A percentile compares a stretch with the other conserved stretches of the same genome.
Conservation (phyloP, 352 stramenopile species). For the Globisporangium cederbergense region DNA sequence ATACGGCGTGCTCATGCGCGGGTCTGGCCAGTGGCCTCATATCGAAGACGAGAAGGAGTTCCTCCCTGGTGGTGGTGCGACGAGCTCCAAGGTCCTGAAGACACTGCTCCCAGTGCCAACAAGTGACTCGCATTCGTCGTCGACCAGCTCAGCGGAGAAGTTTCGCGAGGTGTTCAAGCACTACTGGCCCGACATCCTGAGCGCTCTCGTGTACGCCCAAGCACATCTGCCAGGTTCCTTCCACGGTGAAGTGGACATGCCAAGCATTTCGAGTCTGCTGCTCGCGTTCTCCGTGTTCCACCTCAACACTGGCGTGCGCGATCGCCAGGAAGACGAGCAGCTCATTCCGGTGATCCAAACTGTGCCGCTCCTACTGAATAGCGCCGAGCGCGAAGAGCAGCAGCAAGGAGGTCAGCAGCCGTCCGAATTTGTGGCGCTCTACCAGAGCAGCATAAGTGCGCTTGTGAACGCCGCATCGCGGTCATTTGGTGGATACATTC, state of each 20-base stretch:
- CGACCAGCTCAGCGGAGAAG: slow-evolving; percentile 18
- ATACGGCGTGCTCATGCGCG: slow-evolving; percentile 48
- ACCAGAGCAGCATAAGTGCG: slow-evolving; percentile 26
- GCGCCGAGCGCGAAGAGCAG: neutral
- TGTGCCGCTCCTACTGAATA: slow-evolving; percentile 33
- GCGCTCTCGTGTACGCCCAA: slow-evolving; percentile 35
- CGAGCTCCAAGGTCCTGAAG: slow-evolving; percentile 21
- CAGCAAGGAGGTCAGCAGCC: neutral
- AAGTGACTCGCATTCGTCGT: slow-evolving; percentile 3
- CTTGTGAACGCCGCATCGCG: slow-evolving; percentile 38
- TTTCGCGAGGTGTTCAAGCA: slow-evolving; percentile 41
- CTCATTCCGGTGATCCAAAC: slow-evolving; percentile 34
- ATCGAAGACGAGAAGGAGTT: slow-evolving; percentile 10
- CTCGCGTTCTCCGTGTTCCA: slow-evolving; percentile 43
- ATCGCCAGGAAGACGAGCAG: slow-evolving; percentile 34
- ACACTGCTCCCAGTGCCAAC: slow-evolving; percentile 26
- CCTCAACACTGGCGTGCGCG: slow-evolving; percentile 36
- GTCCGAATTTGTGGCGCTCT: slow-evolving; percentile 13
- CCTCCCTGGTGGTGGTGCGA: slow-evolving; percentile 8
- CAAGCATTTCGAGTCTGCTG: slow-evolving; percentile 23
- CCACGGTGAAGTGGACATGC: neutral
- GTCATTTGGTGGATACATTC: slow-evolving; percentile 22
- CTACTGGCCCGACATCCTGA: slow-evolving; percentile 55
- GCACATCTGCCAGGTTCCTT: slow-evolving; percentile 25
- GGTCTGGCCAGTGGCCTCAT: slow-evolving; percentile 31